Evolutionary conservation across 2,329 filamentous ascomycete species (phyloP).

Genomic region (Graphilbum fragrans): DNA sequence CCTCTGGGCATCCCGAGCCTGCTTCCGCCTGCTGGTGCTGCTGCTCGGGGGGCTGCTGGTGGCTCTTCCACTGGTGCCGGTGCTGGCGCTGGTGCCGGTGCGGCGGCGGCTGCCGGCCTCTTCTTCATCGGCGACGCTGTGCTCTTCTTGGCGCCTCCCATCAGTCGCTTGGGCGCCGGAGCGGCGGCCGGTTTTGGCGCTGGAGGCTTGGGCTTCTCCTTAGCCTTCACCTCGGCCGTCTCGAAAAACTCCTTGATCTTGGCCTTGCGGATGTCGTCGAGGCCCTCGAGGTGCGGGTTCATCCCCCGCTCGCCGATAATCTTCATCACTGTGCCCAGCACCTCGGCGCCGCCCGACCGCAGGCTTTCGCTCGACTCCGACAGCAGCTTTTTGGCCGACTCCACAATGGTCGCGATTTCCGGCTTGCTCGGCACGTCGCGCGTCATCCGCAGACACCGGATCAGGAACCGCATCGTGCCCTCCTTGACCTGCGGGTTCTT

Average conservation of each 20-base stretch:
- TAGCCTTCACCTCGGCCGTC: conserved; percentile 71
- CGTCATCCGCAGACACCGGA: conserved; percentile 73
- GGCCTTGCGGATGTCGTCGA: conserved; percentile 89
- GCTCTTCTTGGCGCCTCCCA: conserved; percentile 37
- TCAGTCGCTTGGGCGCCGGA: conserved; percentile 17
- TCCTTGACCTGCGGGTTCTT: conserved; percentile 98
- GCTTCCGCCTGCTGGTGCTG: conserved; percentile 31
- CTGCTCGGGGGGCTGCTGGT: conserved; percentile 31
- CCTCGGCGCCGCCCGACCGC: conserved; percentile 80
- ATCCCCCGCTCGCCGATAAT: conserved; percentile 95
- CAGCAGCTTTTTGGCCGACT: conserved; percentile 77
- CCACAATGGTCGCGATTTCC: conserved; percentile 77
- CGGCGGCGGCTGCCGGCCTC: conserved; percentile 22
- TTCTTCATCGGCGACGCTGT: conserved; percentile 29
- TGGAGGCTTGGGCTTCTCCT: conserved; percentile 80
- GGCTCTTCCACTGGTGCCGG: conserved; percentile 16
- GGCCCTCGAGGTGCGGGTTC: conserved; percentile 79
- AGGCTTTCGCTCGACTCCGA: conserved; percentile 79
- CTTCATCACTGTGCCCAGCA: conserved; percentile 93
- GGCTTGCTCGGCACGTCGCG: conserved; percentile 71
- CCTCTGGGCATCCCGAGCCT: conserved; percentile 46
- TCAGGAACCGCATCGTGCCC: conserved; percentile 86
- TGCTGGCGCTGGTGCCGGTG: conserved; percentile 11
- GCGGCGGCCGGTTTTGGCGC: conserved; percentile 42
- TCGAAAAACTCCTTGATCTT: conserved; percentile 93